phyloP scores from a whole-genome alignment of 257 asterid genomes.

The Nicotiana tabacum region DNA sequence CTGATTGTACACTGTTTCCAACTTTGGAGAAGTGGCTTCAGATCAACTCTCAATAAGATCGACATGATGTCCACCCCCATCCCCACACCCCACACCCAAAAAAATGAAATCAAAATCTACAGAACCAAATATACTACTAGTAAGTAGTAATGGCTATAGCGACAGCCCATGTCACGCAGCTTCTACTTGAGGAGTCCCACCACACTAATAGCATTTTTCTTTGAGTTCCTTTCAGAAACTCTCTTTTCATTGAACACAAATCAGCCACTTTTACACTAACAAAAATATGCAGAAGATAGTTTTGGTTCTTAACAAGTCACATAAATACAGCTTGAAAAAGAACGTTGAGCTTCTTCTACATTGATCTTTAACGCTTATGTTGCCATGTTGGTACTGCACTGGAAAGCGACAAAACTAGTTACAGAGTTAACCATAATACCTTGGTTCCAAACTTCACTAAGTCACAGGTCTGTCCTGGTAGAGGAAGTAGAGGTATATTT shows the following conservation, averaged over 20 bases:
- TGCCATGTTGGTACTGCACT: background rate
- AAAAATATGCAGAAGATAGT: background rate
- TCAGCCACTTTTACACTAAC: background rate
- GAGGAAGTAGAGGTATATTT: slow-evolving; percentile 40
- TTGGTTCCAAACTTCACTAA: background rate
- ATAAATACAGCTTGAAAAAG: background rate
- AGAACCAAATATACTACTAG: background rate
- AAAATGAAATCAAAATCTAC: background rate
- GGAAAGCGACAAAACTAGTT: background rate
- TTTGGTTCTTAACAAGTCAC: background rate
- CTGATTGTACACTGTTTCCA: too few relatives aligned
- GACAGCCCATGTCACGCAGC: background rate
- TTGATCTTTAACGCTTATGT: background rate
- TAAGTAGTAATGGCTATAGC: background rate
- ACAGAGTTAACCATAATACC: background rate
- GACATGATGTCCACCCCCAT: too few relatives aligned
- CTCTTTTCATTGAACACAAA: background rate
- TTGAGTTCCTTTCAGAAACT: background rate
- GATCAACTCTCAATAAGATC: too few relatives aligned
- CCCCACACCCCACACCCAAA: too few relatives aligned
- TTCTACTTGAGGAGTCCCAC: background rate
- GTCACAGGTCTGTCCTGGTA: slow-evolving; percentile 44
- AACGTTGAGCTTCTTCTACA: background rate
- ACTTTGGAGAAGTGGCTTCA: too few relatives aligned
- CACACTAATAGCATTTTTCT: background rate